These are phyloP conservation scores for Phyllosticta capitalensis DNA, from an alignment of 2,329 filamentous ascomycete species.

Conservation along the genomic window DNA sequence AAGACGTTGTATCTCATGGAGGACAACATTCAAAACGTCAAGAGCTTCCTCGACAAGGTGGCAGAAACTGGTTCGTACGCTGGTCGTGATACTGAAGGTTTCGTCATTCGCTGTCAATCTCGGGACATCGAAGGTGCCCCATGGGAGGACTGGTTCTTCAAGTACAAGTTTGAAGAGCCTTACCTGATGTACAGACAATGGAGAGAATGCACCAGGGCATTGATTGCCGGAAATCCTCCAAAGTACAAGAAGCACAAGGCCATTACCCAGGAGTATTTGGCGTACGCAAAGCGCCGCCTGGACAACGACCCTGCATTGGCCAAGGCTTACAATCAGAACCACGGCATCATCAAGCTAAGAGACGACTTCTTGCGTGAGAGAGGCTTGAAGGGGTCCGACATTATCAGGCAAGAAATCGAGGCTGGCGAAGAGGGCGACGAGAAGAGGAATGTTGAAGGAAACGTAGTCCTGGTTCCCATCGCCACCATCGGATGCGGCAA, in stretches of 20 bases:
- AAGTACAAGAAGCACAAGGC: constrained; percentile 76
- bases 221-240: constrained; percentile 67
- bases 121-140: constrained; percentile 42
- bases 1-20: constrained; percentile 75
- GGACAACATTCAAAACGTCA: constrained; percentile 64
- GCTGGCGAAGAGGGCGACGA: constrained; percentile 39
- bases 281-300: constrained; percentile 68
- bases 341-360: constrained; percentile 86
- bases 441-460: constrained; percentile 47
- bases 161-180: constrained; percentile 98
- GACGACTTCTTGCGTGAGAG: constrained; percentile 79
- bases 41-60: constrained; percentile 69
- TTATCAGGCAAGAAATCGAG: constrained; percentile 64
- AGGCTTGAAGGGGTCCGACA: constrained; percentile 79
- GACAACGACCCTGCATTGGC: constrained; percentile 57
- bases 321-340: constrained; percentile 71
- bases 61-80: constrained; percentile 84
- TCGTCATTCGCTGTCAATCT: constrained; percentile 83
- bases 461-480: constrained; percentile 79
- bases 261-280: constrained; percentile 85
- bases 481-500: constrained; percentile 95
- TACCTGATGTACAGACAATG: constrained; percentile 99
- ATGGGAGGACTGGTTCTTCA: constrained; percentile 98
- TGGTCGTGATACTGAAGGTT: constrained; percentile 90
- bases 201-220: constrained; percentile 88